These are phyloP conservation scores for Ophiosphaerella narmari DNA, from an alignment of 2,329 filamentous ascomycete species.

Conservation along the genomic window DNA sequence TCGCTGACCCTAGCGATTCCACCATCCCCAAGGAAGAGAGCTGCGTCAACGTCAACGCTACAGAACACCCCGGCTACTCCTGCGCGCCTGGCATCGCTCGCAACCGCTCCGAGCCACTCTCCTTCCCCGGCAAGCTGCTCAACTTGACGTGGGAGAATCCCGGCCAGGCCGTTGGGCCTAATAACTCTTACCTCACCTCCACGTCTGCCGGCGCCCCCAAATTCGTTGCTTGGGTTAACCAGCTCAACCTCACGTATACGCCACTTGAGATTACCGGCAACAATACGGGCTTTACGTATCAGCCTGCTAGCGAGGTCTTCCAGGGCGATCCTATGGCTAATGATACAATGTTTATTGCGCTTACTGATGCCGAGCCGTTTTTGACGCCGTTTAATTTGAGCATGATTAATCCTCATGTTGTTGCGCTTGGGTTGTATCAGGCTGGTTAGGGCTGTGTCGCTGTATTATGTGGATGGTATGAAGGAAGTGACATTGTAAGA, in stretches of 20 bases:
- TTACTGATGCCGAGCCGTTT: constrained; percentile 70
- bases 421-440: constrained; percentile 76
- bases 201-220: constrained; percentile 61
- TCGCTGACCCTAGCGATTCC: constrained; percentile 59
- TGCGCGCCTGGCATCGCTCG: constrained; percentile 69
- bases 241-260: constrained; percentile 64
- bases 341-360: constrained; percentile 76
- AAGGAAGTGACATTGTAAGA: too few relatives aligned
- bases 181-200: constrained; percentile 78
- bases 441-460: constrained; percentile 62
- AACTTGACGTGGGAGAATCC: constrained; percentile 74
- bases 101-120: constrained; percentile 73
- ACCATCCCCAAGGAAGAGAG: constrained; percentile 53
- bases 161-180: constrained; percentile 72
- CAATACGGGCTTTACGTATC: constrained; percentile 68
- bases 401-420: constrained; percentile 75
- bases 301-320: constrained; percentile 72
- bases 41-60: constrained; percentile 62
- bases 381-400: constrained; percentile 78
- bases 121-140: constrained; percentile 74
- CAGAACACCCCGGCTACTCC: constrained; percentile 58
- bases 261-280: constrained; percentile 67
- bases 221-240: constrained; percentile 77
- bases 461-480: too few relatives aligned
- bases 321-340: constrained; percentile 72